phyloP scores from a whole-genome alignment of 1,284 basidiomycete species.

The Ceratobasidium sp. region DNA sequence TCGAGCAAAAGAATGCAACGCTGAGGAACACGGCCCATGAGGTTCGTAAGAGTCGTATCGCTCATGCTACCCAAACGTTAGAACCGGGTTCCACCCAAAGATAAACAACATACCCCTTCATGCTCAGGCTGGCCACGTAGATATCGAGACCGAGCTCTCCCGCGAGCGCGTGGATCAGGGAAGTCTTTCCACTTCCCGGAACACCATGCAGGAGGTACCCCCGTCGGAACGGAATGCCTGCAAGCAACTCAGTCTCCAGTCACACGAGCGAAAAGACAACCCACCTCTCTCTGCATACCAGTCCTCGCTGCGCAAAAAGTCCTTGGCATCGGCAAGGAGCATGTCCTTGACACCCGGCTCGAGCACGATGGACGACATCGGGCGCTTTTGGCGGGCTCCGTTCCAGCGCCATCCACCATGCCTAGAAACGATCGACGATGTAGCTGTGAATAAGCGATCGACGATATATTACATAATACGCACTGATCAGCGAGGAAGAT shows the following conservation, averaged over 20 bases:
- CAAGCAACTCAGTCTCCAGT: conserved; percentile 60
- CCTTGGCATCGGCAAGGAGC: conserved; percentile 83
- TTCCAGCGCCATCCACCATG: conserved; percentile 86
- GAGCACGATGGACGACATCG: conserved; percentile 86
- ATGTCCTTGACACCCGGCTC: conserved; percentile 88
- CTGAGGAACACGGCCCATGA: conserved; percentile 82
- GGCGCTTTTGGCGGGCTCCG: conserved; percentile 83
- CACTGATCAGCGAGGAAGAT: conserved; percentile 87
- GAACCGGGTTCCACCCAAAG: not conserved
- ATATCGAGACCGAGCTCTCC: conserved; percentile 88
- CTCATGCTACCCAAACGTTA: conserved; percentile 70
- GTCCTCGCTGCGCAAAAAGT: conserved; percentile 83
- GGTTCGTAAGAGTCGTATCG: conserved; percentile 81
- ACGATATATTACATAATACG: conserved; percentile 44
- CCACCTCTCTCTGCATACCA: conserved; percentile 87
- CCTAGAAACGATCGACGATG: conserved; percentile 55
- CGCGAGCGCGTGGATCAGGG: conserved; percentile 78
- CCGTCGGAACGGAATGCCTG: conserved; percentile 58
- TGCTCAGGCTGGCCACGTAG: conserved; percentile 84
- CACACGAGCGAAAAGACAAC: conserved; percentile 55
- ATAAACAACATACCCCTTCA: conserved; percentile 72
- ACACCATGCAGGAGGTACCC: conserved; percentile 51
- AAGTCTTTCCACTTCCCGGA: conserved; percentile 74
- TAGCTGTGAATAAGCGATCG: conserved; percentile 39
- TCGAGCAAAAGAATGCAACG: conserved; percentile 89